These are phyloP conservation scores for Colletotrichum spaethianum DNA, from an alignment of 2,329 filamentous ascomycete genomes.

Conservation along the genomic window DNA sequence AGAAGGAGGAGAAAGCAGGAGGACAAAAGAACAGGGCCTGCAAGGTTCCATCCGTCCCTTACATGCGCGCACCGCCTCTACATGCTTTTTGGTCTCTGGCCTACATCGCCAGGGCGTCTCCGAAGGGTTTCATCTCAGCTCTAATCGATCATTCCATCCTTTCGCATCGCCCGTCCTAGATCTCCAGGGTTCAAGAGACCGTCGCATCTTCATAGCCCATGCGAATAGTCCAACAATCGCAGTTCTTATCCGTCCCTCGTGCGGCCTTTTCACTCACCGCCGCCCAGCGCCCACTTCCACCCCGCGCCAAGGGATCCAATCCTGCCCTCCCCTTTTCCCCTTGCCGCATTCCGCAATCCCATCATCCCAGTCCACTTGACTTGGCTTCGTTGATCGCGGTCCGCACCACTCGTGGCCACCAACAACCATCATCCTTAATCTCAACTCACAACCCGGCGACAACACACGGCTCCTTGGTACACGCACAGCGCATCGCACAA, in stretches of 20 bases:
- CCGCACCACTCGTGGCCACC: not conserved
- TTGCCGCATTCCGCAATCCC: conserved; percentile 8
- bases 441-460: not conserved
- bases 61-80: not conserved
- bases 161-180: not conserved
- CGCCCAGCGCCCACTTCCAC: conserved; percentile 17
- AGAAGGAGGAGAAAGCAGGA: too few relatives aligned
- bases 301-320: conserved; percentile 20
- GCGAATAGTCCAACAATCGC: not conserved
- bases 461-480: not conserved
- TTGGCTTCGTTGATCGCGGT: not conserved
- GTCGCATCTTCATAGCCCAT: not conserved
- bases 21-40: not conserved
- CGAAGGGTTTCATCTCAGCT: conserved; percentile 4
- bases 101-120: not conserved
- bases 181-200: not conserved
- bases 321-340: conserved; percentile 12
- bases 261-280: conserved; percentile 33
- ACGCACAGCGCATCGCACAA: conserved; percentile 3
- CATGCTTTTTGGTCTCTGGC: not conserved
- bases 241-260: not conserved
- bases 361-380: conserved; percentile 15
- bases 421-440: conserved; percentile 4
- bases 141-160: not conserved
- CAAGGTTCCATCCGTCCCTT: not conserved